phyloP scores from a whole-genome alignment of 1,139 yeast species.

The Wickerhamomyces sp. region DNA sequence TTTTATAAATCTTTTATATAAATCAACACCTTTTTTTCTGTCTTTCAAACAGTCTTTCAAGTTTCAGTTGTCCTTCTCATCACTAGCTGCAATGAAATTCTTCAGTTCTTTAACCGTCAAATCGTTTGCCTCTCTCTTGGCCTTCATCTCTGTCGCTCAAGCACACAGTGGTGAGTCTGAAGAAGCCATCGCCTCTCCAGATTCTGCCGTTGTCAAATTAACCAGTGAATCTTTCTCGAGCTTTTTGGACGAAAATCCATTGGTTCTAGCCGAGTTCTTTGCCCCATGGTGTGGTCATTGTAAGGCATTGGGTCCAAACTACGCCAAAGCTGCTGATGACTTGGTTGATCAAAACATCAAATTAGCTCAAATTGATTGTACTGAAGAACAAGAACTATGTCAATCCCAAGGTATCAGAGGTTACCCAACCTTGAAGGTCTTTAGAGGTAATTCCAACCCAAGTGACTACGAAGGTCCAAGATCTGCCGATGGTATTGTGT shows the following conservation, averaged over 20 bases:
- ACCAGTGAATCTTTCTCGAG: conserved; percentile 56
- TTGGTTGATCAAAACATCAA: conserved; percentile 64
- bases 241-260: conserved; percentile 66
- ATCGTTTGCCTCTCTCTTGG: conserved; percentile 22
- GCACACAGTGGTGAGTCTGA: conserved; percentile 33
- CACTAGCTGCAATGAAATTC: conserved; percentile 25
- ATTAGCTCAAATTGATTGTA: conserved; percentile 91
- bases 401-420: conserved; percentile 73
- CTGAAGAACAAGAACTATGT: conserved; percentile 80
- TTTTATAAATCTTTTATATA: not conserved
- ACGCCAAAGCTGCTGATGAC: conserved; percentile 74
- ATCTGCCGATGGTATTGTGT: conserved; percentile 69
- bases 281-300: conserved; percentile 99
- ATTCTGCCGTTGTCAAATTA: conserved; percentile 84
- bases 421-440: conserved; percentile 87
- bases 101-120: conserved; percentile 17
- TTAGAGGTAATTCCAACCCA: conserved; percentile 56
- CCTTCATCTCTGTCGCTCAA: conserved; percentile 21
- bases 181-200: conserved; percentile 71
- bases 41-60: not conserved
- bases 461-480: conserved; percentile 81
- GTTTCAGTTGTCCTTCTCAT: no score
- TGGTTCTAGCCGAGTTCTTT: conserved; percentile 90
- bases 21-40: not conserved
- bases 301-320: conserved; percentile 90